These are phyloP conservation scores for Penicillium crustosum DNA, from an alignment of 2,329 filamentous ascomycete genomes.

Conservation along the genomic window DNA sequence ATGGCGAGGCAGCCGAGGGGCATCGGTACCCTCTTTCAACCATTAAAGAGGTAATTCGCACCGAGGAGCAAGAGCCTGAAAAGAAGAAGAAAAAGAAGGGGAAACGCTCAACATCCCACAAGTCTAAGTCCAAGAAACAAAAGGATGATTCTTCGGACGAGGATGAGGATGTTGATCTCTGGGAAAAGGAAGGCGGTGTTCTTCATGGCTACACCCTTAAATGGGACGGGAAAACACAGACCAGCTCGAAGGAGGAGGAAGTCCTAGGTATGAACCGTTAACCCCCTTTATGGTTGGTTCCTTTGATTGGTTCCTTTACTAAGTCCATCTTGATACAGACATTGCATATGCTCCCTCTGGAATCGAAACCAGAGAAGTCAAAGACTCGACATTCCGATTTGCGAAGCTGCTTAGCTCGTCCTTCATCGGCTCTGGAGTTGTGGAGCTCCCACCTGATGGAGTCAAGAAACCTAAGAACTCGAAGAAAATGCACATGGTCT, in stretches of 20 bases:
- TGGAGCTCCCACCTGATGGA: slow-evolving; percentile 80
- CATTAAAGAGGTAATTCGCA: slow-evolving; percentile 75
- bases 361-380: slow-evolving; percentile 59
- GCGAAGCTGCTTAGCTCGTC: slow-evolving; percentile 80
- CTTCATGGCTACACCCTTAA: slow-evolving; percentile 46
- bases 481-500: slow-evolving; percentile 94
- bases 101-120: slow-evolving; percentile 34
- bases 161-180: slow-evolving; percentile 42
- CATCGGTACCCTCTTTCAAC: slow-evolving; percentile 63
- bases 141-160: slow-evolving; percentile 42
- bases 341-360: slow-evolving; percentile 60
- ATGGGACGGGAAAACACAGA: slow-evolving; percentile 44
- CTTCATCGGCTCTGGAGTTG: slow-evolving; percentile 86
- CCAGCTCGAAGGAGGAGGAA: slow-evolving; percentile 41
- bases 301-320: slow-evolving; percentile 7
- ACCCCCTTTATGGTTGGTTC: background rate
- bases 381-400: slow-evolving; percentile 75
- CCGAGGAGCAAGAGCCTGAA: slow-evolving; percentile 59
- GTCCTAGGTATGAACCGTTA: slow-evolving; percentile 35
- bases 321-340: slow-evolving; percentile 42
- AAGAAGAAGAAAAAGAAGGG: slow-evolving; percentile 35
- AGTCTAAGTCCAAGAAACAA: slow-evolving; percentile 35
- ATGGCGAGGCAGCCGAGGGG: slow-evolving; percentile 58
- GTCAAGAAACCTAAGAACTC: slow-evolving; percentile 90
- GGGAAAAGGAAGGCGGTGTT: slow-evolving; percentile 47